Percentiles rank a stretch among this genome's conserved stretches.
Evolutionary conservation across 306 rosid species (phyloP).

Genomic region (Fagus crenata): DNA sequence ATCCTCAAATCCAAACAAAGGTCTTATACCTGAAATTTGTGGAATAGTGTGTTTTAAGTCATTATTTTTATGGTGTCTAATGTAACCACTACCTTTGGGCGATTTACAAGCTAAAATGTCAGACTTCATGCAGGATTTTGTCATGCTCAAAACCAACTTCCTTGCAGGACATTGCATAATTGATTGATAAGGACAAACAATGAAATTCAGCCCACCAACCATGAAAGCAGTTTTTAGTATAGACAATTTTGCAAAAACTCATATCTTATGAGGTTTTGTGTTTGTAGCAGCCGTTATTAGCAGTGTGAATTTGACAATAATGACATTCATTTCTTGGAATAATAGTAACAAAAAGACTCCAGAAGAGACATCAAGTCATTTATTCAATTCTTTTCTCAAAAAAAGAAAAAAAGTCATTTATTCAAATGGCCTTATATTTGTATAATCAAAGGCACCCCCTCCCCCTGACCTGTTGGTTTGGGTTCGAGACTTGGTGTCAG

Average conservation of each 20-base stretch:
- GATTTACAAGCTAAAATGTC: neutral
- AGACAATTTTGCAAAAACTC: no score
- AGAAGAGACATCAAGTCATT: neutral
- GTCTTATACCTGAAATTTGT: neutral
- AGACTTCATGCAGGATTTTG: neutral
- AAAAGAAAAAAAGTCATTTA: neutral
- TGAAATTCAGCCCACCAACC: neutral
- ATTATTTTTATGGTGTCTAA: neutral
- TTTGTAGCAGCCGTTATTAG: no score
- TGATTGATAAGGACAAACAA: neutral
- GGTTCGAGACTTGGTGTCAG: neutral
- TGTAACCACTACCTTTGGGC: neutral
- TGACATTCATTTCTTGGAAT: neutral
- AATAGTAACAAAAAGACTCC: neutral
- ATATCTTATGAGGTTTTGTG: no score
- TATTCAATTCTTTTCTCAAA: neutral
- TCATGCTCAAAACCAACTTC: neutral
- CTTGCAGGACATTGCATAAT: neutral
- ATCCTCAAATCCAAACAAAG: neutral
- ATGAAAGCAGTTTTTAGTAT: neutral
- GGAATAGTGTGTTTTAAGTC: neutral
- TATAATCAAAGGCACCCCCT: neutral
- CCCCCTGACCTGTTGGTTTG: no score
- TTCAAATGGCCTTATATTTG: neutral
- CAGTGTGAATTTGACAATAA: neutral